phyloP scores from a whole-genome alignment of 768 basidiomycete genomes.

The Harrya chromipes region DNA sequence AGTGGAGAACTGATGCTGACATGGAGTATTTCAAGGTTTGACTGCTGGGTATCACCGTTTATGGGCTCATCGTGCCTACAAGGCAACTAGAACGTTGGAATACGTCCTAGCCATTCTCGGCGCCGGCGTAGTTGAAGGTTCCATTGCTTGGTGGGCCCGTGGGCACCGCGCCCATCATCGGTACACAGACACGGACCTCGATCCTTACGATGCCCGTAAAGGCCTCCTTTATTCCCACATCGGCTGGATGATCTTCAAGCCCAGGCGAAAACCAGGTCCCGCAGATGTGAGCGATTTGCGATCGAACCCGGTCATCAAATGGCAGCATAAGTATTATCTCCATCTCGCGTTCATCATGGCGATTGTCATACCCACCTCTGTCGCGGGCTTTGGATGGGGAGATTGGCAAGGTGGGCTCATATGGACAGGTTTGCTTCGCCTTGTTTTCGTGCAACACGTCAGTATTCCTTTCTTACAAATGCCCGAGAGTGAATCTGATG shows the following conservation, averaged over 20 bases:
- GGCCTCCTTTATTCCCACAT: slow-evolving; percentile 86
- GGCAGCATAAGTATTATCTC: slow-evolving; percentile 86
- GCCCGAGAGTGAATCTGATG: not conserved
- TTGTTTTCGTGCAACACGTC: slow-evolving; percentile 87
- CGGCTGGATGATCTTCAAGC: slow-evolving; percentile 93
- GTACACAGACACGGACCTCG: slow-evolving; percentile 95
- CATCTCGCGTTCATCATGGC: slow-evolving; percentile 66
- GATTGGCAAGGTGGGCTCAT: slow-evolving; percentile 85
- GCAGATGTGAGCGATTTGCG: slow-evolving; percentile 87
- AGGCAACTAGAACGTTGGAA: slow-evolving; percentile 82
- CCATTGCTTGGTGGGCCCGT: slow-evolving; percentile 98
- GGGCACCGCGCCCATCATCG: slow-evolving; percentile 97
- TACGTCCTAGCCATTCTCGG: slow-evolving; percentile 82
- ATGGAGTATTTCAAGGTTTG: slow-evolving; percentile 51
- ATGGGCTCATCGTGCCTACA: slow-evolving; percentile 96
- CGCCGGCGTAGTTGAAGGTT: slow-evolving; percentile 92
- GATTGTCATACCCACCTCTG: slow-evolving; percentile 68
- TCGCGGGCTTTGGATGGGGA: slow-evolving; percentile 81
- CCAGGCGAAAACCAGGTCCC: slow-evolving; percentile 82
- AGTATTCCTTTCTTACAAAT: slow-evolving; percentile 24
- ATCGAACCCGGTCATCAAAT: slow-evolving; percentile 74
- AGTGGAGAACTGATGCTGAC: slow-evolving; percentile 23
- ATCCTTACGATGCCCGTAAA: slow-evolving; percentile 91
- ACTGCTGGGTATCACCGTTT: slow-evolving; percentile 96
- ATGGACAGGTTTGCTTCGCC: slow-evolving; percentile 75